Base-by-base conservation (phyloP, 257 asterid genomes). In the Prunella vulgaris region DNA sequence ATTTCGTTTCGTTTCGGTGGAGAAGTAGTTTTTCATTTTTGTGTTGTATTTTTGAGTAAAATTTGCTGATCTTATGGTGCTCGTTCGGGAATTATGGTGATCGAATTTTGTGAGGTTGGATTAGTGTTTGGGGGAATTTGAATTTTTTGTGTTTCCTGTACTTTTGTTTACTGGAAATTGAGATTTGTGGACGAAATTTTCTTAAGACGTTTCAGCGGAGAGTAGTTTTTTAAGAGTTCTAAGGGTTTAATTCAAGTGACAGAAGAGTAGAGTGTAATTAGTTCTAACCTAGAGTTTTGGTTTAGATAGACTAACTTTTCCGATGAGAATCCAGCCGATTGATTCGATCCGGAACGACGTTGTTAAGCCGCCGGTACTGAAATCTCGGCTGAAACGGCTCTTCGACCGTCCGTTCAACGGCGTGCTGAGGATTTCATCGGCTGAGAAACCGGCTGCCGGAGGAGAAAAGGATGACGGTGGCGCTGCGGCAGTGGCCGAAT, bases 311-410 rank as follows among this genome's bases (percentile, higher is more conserved):
- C 65, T 66, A 81, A 80, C 82, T 76, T 79, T 77, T 71, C 88
- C 86, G 77, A 87, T 87, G 94, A 90, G 89, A 79, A 76, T 93
- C 77, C 97, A 88, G 76, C 98, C 98, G 83, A 83, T 90, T 76
- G 93, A 87, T 68, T 70, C 87, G 74, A 76, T 79, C 82, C 80
- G 61, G n/a, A 73, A 30, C 69, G 91, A 86, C 68, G 74, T 60
- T 40, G 80, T 78, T 1, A 73, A 82, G 78, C 83, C 80, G 79
- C 89, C 94, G 44, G 85, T 83, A 75, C 28, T 82, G 60, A 88
- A 84, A 66, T 93, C 96, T 7, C 76, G 97, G 63, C 78, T 93
- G 62, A 90, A 85, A 80, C 84, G 95, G 61, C 90, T 93, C 12
- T 93, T 93, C 40, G 98, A 93, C 84, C 92, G 96, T 5, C 98